A percentile compares a stretch with the other conserved stretches of the same genome.
Evolutionary conservation across 495 filamentous ascomycete genomes (phyloP).

Genomic region (Penicillium macrosclerotiorum): DNA sequence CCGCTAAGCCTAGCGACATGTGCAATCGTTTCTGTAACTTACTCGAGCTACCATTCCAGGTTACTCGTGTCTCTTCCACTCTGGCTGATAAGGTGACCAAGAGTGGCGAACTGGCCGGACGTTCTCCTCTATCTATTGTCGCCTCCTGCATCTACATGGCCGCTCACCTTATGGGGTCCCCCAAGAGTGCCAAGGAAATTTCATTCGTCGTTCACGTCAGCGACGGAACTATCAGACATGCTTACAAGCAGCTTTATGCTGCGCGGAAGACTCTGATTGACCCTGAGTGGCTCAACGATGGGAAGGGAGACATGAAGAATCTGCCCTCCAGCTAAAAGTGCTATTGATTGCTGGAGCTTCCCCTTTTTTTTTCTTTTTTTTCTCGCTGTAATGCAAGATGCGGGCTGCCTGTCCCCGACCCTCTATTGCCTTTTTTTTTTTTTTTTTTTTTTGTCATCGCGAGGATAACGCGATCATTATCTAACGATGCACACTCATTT

Average conservation of each 20-base stretch:
- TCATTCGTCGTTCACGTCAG: conserved; percentile 78
- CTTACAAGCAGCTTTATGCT: conserved; percentile 82
- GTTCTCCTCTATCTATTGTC: conserved; percentile 90
- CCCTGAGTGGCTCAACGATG: conserved; percentile 67
- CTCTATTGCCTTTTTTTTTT: background rate
- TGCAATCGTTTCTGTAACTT: conserved; percentile 86
- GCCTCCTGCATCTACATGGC: conserved; percentile 96
- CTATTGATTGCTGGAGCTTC: background rate
- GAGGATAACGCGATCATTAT: too few relatives aligned
- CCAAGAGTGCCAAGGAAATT: conserved; percentile 82
- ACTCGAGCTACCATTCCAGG: conserved; percentile 64
- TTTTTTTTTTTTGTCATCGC: background rate
- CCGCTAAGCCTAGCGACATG: conserved; percentile 80
- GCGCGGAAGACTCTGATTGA: conserved; percentile 72
- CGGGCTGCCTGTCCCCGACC: too few relatives aligned
- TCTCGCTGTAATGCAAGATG: too few relatives aligned
- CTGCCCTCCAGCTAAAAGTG: conserved; percentile 54
- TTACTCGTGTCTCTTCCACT: conserved; percentile 68
- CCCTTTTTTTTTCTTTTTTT: background rate
- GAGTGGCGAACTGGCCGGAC: conserved; percentile 78
- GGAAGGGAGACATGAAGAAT: conserved; percentile 64
- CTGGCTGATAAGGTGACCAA: conserved; percentile 71
- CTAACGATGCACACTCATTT: too few relatives aligned
- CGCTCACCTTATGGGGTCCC: conserved; percentile 73
- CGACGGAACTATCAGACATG: conserved; percentile 92